phyloP scores from a whole-genome alignment of 768 basidiomycete genomes.

The Kwoniella sp. region DNA sequence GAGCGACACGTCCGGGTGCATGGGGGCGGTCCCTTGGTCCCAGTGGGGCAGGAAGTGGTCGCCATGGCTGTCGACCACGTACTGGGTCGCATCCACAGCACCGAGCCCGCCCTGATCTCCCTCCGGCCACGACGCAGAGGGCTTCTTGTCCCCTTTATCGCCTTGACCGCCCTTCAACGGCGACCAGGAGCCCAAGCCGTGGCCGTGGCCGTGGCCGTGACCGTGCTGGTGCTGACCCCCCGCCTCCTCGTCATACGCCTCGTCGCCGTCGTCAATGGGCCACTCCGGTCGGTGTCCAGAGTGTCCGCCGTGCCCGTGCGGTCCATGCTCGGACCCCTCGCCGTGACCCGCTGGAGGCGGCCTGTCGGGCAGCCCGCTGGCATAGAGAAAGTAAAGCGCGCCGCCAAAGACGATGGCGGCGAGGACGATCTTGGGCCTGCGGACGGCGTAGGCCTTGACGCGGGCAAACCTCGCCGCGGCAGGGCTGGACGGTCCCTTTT shows the following conservation, averaged over 20 bases:
- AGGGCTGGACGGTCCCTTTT: conserved; percentile 10
- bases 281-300: background rate
- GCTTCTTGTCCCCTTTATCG: background rate
- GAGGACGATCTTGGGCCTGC: conserved; percentile 4
- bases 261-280: background rate
- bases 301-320: background rate
- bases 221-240: background rate
- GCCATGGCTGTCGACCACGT: conserved; percentile 13
- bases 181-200: conserved; percentile 6
- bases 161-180: conserved; percentile 5
- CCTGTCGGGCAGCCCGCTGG: background rate
- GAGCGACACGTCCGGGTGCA: conserved; percentile 31
- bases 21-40: conserved; percentile 16
- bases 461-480: conserved; percentile 1
- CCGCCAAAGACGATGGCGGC: background rate
- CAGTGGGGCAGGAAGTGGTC: conserved; percentile 15
- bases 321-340: background rate
- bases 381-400: conserved; percentile 1
- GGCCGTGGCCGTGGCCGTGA: background rate
- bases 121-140: no score
- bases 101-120: no score
- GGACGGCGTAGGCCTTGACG: background rate
- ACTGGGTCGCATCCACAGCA: no score
- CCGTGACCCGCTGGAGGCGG: background rate
- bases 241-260: conserved; percentile 7